Evolutionary conservation across 306 rosid genomes (phyloP), one percentile per base, ranked within the genome.

Genomic region (Ceratonia siliqua): DNA sequence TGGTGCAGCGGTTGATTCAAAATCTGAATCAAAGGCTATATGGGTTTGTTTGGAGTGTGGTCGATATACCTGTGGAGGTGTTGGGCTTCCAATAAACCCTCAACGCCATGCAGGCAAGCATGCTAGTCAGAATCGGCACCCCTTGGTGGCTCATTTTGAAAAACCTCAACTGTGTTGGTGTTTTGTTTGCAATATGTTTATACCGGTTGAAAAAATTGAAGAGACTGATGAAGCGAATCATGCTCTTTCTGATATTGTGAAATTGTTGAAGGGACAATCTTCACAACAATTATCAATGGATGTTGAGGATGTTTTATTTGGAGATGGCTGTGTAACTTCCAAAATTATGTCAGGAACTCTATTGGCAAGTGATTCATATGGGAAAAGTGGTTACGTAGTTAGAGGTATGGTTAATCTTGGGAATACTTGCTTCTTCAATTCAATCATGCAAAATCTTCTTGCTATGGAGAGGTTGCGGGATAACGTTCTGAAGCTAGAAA

Each of bases 31-130:
- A 6, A 91, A 83, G 77, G 87, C 96, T 41, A 78, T 90, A 79
- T 95, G 99, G 98, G 82, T 95, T 79, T 95, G 99, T 84, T 76
- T 92, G 86, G 89, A 84, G 75, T 95, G 99, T 63, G 99, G 92
- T 55, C 92, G 85, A 49, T 84, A 45, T 82, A 81, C 89, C 6
- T 95, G 98, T 72, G 98, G 97, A 20, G 99, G 97, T 21, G 80
- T 90, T 78, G 98, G 98, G 61, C 86, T 95, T 54, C 99, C 98
- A 10, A 77, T 73, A 43, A 82, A 70, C 73, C 83, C 87, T 42
- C 83, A 83, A 6, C 79, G 81, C 74, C 99, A 95, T 64, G 90
- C 81, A 0, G 38, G 89, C 63, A 82, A 82, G 64, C 99, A 95
- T 68, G 56, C 86, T 0, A 88, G 89, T 89, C 96, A 82, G 80